Conservation (phyloP, 2,329 filamentous ascomycete genomes). For the Claviceps digitariae region DNA sequence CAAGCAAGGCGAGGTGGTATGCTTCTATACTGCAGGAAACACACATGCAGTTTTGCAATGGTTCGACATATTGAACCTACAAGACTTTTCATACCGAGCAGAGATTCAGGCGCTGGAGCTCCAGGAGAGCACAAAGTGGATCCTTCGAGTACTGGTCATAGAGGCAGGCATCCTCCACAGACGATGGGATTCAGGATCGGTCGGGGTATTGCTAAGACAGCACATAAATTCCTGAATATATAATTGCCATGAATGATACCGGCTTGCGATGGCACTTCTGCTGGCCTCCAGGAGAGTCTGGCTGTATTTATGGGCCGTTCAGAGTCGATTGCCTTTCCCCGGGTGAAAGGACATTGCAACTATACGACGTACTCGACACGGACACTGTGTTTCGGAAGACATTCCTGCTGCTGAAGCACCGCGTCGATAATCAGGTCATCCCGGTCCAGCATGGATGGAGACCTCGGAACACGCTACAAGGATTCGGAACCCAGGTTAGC, state of each 20-base stretch:
- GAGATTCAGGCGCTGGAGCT: conserved; percentile 29
- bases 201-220: conserved; percentile 29
- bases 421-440: conserved; percentile 28
- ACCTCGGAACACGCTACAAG: conserved; percentile 20
- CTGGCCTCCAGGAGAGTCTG: conserved; percentile 4
- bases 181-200: conserved; percentile 29
- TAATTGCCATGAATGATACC: conserved; percentile 9
- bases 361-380: conserved; percentile 13
- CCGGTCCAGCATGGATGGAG: conserved; percentile 21
- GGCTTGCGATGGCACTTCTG: not conserved
- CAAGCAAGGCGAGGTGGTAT: no score
- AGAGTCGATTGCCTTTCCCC: conserved; percentile 21
- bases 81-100: conserved; percentile 27
- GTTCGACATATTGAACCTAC: no score
- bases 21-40: no score
- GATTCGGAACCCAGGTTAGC: conserved; percentile 24
- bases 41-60: no score
- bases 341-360: conserved; percentile 18
- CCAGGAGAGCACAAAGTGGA: conserved; percentile 20
- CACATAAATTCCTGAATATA: conserved; percentile 24
- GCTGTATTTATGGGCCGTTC: conserved; percentile 26
- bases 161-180: conserved; percentile 25
- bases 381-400: conserved; percentile 25
- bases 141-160: conserved; percentile 19
- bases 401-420: conserved; percentile 32